A percentile compares a stretch with the other conserved stretches of the same genome.
Evolutionary conservation across 352 stramenopile genomes (phyloP).

Genomic region (Thalassiosira exigua): DNA sequence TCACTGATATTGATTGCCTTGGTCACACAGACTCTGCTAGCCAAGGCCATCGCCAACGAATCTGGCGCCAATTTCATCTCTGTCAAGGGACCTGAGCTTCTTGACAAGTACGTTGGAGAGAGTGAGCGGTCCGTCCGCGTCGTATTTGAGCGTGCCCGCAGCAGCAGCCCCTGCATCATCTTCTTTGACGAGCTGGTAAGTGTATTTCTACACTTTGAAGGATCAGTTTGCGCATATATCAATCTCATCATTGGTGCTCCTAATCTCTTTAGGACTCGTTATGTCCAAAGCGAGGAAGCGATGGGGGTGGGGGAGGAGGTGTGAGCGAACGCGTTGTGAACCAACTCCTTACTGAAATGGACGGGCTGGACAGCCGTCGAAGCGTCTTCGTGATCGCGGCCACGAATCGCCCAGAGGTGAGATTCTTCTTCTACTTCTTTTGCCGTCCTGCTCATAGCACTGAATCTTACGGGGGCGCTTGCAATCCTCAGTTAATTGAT

Average conservation of each 20-base stretch:
- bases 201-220: too few relatives aligned
- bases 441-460: background rate
- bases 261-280: too few relatives aligned
- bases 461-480: background rate
- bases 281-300: slow-evolving; percentile 91
- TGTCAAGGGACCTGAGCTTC: slow-evolving; percentile 97
- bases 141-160: slow-evolving; percentile 97
- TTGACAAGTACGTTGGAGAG: slow-evolving; percentile 99
- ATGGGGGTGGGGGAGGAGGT: slow-evolving; percentile 84
- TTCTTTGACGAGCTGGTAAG: slow-evolving; percentile 99
- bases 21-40: slow-evolving; percentile 95
- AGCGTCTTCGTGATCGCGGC: slow-evolving; percentile 94
- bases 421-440: background rate
- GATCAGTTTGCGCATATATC: too few relatives aligned
- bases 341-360: slow-evolving; percentile 99
- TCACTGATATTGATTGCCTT: too few relatives aligned
- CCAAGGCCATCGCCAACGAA: slow-evolving; percentile 98
- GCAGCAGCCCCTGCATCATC: slow-evolving; percentile 98
- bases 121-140: slow-evolving; percentile 88
- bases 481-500: slow-evolving; percentile 91
- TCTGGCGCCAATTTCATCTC: slow-evolving; percentile 99
- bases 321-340: slow-evolving; percentile 94
- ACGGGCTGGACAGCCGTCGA: slow-evolving; percentile 94
- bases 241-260: too few relatives aligned
- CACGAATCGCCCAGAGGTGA: slow-evolving; percentile 90